These are phyloP conservation scores for Gynostemma pentaphyllum DNA, from an alignment of 306 rosid genomes.

Conservation along the genomic window DNA sequence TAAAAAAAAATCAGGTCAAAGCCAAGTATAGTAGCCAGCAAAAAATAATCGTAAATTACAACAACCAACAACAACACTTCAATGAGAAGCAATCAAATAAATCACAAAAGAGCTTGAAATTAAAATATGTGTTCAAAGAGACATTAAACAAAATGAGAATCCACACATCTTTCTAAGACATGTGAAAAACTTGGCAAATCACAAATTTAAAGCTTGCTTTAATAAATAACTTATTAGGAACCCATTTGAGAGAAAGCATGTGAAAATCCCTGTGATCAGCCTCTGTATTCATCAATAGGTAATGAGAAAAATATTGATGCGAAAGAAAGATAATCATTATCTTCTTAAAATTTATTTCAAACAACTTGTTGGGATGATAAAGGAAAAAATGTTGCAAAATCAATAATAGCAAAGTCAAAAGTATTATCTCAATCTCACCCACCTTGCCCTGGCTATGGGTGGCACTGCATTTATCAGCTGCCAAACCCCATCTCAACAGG, in stretches of 20 bases:
- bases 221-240: neutral
- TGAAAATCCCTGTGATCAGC: neutral
- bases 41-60: no score
- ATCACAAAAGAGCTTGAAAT: no score
- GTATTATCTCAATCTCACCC: slow-evolving; percentile 11
- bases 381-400: neutral
- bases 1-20: no score
- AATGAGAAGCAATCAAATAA: no score
- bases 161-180: no score
- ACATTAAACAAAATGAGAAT: no score
- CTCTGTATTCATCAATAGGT: neutral
- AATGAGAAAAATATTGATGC: neutral
- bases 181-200: neutral
- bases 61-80: no score
- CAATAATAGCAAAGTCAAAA: neutral
- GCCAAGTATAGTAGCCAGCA: no score
- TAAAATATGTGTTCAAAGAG: no score
- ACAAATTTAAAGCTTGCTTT: neutral
- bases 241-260: neutral
- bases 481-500: slow-evolving; percentile 64
- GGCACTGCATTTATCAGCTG: slow-evolving; percentile 89
- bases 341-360: neutral
- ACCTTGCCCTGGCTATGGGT: slow-evolving; percentile 90
- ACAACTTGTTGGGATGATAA: neutral
- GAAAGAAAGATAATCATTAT: neutral